phyloP scores from a whole-genome alignment of 805 yeast species.

The Candida railenensis region DNA sequence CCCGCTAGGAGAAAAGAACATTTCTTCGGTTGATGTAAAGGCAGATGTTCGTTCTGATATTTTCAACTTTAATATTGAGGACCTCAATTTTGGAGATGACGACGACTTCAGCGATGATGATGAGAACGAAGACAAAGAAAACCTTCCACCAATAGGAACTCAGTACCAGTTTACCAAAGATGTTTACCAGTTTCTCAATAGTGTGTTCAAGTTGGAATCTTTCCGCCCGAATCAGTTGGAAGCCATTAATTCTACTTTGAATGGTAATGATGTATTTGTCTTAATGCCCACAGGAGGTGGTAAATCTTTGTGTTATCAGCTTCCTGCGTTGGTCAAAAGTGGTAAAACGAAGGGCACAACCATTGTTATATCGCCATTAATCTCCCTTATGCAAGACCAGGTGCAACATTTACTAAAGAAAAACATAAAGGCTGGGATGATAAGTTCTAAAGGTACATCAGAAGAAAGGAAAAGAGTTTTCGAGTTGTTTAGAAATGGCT shows the following conservation, averaged over 20 bases:
- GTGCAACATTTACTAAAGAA: slow-evolving; percentile 72
- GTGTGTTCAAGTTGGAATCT: slow-evolving; percentile 58
- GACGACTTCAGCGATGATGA: slow-evolving; percentile 22
- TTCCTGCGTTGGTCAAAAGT: slow-evolving; percentile 80
- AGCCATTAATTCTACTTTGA: slow-evolving; percentile 74
- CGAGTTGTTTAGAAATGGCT: slow-evolving; percentile 61
- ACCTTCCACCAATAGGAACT: slow-evolving; percentile 25
- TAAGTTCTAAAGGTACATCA: slow-evolving; percentile 70
- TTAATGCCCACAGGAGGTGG: slow-evolving; percentile 99
- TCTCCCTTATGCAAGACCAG: slow-evolving; percentile 97
- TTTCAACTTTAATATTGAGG: slow-evolving; percentile 21
- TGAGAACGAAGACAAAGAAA: slow-evolving; percentile 12
- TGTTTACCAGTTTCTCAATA: slow-evolving; percentile 53
- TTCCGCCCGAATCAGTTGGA: slow-evolving; percentile 85
- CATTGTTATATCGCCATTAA: slow-evolving; percentile 88
- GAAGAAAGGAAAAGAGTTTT: slow-evolving; percentile 64
- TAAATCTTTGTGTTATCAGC: slow-evolving; percentile 90
- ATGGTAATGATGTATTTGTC: slow-evolving; percentile 87
- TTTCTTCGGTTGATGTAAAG: background rate
- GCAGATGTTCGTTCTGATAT: slow-evolving; percentile 5
- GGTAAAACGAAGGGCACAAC: slow-evolving; percentile 84
- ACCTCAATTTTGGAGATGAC: slow-evolving; percentile 25
- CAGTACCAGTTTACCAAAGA: slow-evolving; percentile 66
- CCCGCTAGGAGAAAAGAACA: background rate
- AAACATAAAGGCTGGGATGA: slow-evolving; percentile 81